Conservation (phyloP, 2,329 filamentous ascomycete species). For the Claviceps cyperi region DNA sequence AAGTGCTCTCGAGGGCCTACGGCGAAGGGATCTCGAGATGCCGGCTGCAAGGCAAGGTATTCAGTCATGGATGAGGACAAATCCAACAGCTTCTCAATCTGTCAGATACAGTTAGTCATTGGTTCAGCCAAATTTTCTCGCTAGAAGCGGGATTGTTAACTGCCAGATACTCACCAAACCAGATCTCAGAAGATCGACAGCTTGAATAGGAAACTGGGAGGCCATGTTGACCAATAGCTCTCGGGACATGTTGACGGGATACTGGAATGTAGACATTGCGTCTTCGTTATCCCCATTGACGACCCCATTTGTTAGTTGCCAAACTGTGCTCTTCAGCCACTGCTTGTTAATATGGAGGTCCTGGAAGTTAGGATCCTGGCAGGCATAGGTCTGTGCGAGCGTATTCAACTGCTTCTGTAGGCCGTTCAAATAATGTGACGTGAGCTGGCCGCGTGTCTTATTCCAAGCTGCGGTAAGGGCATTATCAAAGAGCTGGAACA, state of each 20-base stretch:
- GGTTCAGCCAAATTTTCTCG: neutral
- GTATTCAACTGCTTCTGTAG: conserved; percentile 50
- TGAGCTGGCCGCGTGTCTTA: conserved; percentile 44
- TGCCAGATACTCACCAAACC: conserved; percentile 44
- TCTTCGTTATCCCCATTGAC: conserved; percentile 31
- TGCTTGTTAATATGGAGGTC: conserved; percentile 46
- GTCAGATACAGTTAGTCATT: neutral
- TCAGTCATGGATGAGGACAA: conserved; percentile 60
- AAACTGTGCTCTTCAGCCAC: conserved; percentile 50
- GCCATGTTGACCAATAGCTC: conserved; percentile 52
- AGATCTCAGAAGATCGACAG: conserved; percentile 64
- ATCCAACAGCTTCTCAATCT: conserved; percentile 71
- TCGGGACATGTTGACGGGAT: conserved; percentile 46
- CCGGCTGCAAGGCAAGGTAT: conserved; percentile 51
- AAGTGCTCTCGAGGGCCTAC: conserved; percentile 60
- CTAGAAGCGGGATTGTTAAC: neutral
- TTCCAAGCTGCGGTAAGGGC: conserved; percentile 51
- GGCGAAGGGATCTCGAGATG: conserved; percentile 46
- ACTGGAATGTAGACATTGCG: conserved; percentile 46
- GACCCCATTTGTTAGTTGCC: conserved; percentile 45
- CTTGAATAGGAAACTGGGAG: conserved; percentile 54
- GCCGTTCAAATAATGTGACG: conserved; percentile 37
- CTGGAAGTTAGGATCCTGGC: conserved; percentile 36
- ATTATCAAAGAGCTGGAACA: conserved; percentile 55
- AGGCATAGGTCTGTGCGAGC: conserved; percentile 36